These are phyloP conservation scores for Fusarium xyrophilum DNA, from an alignment of 2,329 filamentous ascomycete species.

Conservation along the genomic window DNA sequence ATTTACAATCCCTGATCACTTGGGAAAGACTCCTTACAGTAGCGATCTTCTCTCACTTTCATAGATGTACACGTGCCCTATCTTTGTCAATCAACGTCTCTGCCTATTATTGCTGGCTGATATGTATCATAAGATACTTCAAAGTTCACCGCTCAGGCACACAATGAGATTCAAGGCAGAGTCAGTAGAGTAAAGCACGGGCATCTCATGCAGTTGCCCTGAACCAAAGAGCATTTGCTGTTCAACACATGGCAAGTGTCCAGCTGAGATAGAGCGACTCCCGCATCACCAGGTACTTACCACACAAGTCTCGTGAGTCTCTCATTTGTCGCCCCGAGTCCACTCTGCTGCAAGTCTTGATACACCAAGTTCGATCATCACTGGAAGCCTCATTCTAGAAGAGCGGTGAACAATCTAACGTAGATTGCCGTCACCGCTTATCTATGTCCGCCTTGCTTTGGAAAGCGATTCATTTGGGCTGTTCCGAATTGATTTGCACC, in stretches of 20 bases:
- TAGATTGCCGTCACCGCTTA: constrained; percentile 15
- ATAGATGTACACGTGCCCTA: constrained; percentile 21
- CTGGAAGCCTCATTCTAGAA: constrained; percentile 29
- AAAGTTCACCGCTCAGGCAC: constrained; percentile 8
- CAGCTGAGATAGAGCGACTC: constrained; percentile 9
- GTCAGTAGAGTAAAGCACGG: constrained; percentile 14
- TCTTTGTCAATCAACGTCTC: neutral
- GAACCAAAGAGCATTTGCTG: constrained; percentile 9
- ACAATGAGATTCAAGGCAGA: neutral
- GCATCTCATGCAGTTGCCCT: neutral
- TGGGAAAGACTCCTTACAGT: neutral
- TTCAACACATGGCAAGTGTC: constrained; percentile 24
- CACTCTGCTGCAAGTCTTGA: constrained; percentile 19
- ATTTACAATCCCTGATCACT: constrained; percentile 3
- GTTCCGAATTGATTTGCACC: constrained; percentile 3
- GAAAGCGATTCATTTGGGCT: neutral
- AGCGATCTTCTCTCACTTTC: constrained; percentile 5
- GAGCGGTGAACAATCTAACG: constrained; percentile 27
- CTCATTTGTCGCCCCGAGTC: constrained; percentile 22
- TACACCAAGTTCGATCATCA: constrained; percentile 6
- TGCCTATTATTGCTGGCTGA: neutral
- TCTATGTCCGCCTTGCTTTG: neutral
- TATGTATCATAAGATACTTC: neutral
- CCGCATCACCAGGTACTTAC: constrained; percentile 11
- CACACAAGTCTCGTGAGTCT: constrained; percentile 1